These are phyloP conservation scores for Gossypium australe DNA, from an alignment of 345 rosid genomes.

Conservation along the genomic window DNA sequence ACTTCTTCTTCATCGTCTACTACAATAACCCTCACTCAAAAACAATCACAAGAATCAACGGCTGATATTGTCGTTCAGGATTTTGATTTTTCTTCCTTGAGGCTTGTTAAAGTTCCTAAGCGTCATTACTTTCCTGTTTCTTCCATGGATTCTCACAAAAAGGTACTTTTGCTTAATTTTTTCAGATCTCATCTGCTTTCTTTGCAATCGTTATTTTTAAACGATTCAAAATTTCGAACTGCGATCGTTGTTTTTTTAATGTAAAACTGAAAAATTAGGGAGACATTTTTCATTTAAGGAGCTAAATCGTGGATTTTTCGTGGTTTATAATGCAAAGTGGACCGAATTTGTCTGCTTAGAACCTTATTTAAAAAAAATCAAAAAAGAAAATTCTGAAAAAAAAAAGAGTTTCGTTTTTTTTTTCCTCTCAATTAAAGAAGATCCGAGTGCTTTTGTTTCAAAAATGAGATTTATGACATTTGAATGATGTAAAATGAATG, in stretches of 20 bases:
- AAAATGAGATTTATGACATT: neutral
- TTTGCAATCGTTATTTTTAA: neutral
- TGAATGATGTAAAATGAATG: neutral
- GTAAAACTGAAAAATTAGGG: neutral
- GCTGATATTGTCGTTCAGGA: conserved; percentile 29
- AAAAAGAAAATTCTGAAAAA: no score
- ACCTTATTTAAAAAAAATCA: neutral
- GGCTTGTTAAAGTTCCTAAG: conserved; percentile 52
- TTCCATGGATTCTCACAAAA: conserved; percentile 68
- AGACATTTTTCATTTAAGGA: neutral
- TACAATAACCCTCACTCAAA: neutral
- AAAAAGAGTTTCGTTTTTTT: neutral
- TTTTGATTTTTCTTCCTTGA: conserved; percentile 48
- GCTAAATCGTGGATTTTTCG: neutral
- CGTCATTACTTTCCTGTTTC: conserved; percentile 28
- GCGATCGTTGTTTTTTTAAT: neutral
- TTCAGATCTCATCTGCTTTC: conserved; percentile 3
- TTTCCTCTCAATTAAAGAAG: neutral
- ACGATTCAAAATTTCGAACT: neutral
- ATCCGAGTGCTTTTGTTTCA: neutral
- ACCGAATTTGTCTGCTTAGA: neutral
- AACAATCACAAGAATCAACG: neutral
- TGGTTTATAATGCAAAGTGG: neutral
- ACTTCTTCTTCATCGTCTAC: conserved; percentile 3
- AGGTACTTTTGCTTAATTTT: conserved; percentile 35